These are phyloP conservation scores for Aspergillus glaucus DNA, from an alignment of 2,329 filamentous ascomycete genomes.

Conservation along the genomic window DNA sequence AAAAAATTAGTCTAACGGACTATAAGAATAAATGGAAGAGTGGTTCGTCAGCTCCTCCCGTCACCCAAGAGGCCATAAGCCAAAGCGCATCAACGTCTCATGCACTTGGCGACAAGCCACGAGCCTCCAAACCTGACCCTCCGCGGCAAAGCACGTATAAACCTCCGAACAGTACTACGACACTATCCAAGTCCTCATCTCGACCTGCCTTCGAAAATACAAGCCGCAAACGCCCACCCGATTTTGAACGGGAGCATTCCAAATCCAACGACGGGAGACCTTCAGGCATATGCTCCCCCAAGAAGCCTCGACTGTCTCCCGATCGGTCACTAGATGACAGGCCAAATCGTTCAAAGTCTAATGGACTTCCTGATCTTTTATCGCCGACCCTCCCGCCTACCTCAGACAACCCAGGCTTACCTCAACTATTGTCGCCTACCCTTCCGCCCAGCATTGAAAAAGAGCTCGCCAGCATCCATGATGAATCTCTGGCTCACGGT, in stretches of 20 bases:
- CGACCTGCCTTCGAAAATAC: conserved; percentile 12
- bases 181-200: conserved; percentile 8
- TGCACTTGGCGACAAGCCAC: conserved; percentile 15
- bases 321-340: conserved; percentile 25
- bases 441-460: conserved; percentile 51
- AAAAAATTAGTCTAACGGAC: conserved; percentile 56
- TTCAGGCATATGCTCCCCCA: conserved; percentile 25
- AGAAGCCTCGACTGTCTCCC: conserved; percentile 36
- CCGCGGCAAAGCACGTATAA: conserved; percentile 12
- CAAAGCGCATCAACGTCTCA: conserved; percentile 12
- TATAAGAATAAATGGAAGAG: conserved; percentile 53
- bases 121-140: conserved; percentile 12
- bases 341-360: conserved; percentile 16
- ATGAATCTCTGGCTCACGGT: conserved; percentile 21
- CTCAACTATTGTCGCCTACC: conserved; percentile 52
- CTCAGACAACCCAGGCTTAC: conserved; percentile 37
- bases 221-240: conserved; percentile 23
- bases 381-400: conserved; percentile 40
- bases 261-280: conserved; percentile 11
- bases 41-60: conserved; percentile 20
- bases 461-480: conserved; percentile 42
- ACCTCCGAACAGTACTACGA: conserved; percentile 4
- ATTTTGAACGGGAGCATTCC: conserved; percentile 14
- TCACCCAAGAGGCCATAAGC: conserved; percentile 15
- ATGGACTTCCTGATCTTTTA: conserved; percentile 30